Evolutionary conservation across 2,329 filamentous ascomycete species (phyloP).

Genomic region (Aureobasidium sp.): DNA sequence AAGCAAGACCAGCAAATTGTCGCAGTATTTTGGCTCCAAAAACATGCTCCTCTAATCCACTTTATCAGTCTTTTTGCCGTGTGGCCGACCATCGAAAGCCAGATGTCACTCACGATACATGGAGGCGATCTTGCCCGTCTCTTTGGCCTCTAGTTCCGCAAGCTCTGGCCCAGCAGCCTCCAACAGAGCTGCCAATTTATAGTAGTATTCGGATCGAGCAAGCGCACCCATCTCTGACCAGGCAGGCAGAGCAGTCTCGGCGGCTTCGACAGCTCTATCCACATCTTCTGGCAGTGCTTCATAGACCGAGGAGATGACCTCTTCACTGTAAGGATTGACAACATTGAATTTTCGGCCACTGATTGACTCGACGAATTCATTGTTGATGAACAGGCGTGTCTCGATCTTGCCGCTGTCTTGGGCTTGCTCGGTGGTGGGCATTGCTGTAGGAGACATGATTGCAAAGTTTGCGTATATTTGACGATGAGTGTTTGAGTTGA

Average conservation of each 20-base stretch:
- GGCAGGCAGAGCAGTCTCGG: constrained; percentile 58
- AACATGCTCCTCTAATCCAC: neutral
- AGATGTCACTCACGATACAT: constrained; percentile 1
- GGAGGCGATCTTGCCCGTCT: constrained; percentile 8
- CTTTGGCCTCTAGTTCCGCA: constrained; percentile 18
- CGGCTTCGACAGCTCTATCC: constrained; percentile 62
- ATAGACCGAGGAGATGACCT: constrained; percentile 27
- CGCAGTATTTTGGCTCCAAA: neutral
- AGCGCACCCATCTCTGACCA: constrained; percentile 2
- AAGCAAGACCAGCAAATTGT: constrained; percentile 18
- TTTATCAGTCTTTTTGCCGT: neutral
- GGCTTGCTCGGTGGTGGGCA: neutral
- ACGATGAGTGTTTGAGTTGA: neutral
- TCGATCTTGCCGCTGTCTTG: neutral
- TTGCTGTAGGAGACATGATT: neutral
- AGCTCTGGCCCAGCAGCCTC: constrained; percentile 18
- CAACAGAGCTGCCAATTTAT: constrained; percentile 19
- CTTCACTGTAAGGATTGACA: constrained; percentile 44
- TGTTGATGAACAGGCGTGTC: constrained; percentile 16
- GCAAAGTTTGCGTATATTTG: neutral
- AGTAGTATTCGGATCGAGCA: constrained; percentile 2
- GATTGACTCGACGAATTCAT: constrained; percentile 7
- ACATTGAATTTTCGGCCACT: constrained; percentile 40
- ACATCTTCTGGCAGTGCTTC: constrained; percentile 51
- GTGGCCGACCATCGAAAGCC: too few relatives aligned